These are phyloP conservation scores for Clohesyomyces aquaticus DNA, from an alignment of 495 filamentous ascomycete species.

Conservation along the genomic window DNA sequence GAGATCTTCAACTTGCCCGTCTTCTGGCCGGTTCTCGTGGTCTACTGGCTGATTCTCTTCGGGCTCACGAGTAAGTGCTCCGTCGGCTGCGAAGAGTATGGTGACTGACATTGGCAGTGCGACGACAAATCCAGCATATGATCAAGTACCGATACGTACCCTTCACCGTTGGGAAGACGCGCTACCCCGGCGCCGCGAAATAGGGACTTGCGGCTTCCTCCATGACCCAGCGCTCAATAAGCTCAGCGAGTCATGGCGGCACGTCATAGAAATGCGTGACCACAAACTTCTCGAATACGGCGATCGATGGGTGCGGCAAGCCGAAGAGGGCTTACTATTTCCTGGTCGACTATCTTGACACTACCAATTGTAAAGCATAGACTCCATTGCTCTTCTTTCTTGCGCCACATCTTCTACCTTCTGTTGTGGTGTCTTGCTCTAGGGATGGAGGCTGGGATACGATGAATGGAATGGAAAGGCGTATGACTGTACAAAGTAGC, in stretches of 20 bases:
- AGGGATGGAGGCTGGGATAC: neutral
- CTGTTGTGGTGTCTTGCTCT: neutral
- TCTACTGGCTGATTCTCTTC: constrained; percentile 98
- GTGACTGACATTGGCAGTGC: constrained; percentile 62
- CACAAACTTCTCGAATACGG: too few species aligned
- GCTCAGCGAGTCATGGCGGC: too few species aligned
- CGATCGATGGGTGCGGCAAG: too few species aligned
- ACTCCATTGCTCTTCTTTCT: neutral
- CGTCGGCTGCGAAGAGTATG: neutral
- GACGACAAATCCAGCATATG: constrained; percentile 99
- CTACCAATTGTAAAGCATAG: neutral
- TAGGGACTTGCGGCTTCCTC: constrained; percentile 1
- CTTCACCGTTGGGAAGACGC: constrained; percentile 89
- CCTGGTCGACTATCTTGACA: too few species aligned
- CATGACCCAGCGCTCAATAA: too few species aligned
- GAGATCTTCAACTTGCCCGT: constrained; percentile 92
- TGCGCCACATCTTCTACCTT: neutral
- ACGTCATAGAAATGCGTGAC: too few species aligned
- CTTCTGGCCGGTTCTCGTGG: constrained; percentile 97
- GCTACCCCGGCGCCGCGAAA: constrained; percentile 56
- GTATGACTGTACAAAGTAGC: neutral
- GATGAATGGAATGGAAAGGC: neutral
- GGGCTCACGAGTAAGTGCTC: constrained; percentile 80
- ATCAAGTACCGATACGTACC: constrained; percentile 99
- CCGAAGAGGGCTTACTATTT: too few species aligned